Evolutionary conservation across 75 land plant genomes (phyloP).

Genomic region (Isoetes taiwanensis): DNA sequence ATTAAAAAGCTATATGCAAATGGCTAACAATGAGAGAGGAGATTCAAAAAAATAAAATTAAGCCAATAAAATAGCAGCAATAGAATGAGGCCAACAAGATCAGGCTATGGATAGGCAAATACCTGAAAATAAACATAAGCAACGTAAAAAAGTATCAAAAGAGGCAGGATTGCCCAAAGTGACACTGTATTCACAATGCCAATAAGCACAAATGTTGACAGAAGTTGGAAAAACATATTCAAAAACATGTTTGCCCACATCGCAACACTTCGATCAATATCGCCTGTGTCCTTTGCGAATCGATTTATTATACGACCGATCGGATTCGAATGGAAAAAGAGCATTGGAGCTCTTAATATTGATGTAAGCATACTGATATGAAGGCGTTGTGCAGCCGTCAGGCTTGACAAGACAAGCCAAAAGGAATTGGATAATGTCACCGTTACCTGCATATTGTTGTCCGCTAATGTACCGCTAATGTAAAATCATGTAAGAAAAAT

Average conservation of each 20-base stretch:
- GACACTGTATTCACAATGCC: slow-evolving; percentile 89
- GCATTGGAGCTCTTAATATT: slow-evolving; percentile 88
- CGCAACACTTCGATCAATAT: slow-evolving; percentile 85
- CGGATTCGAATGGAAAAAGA: slow-evolving; percentile 94
- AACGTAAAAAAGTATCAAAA: slow-evolving; percentile 68
- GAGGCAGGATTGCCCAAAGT: slow-evolving; percentile 97
- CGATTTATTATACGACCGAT: slow-evolving; percentile 89
- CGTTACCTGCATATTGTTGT: no score
- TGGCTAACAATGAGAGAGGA: no score
- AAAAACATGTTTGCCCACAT: slow-evolving; percentile 59
- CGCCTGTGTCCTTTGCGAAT: slow-evolving; percentile 90
- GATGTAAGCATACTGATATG: slow-evolving; percentile 80
- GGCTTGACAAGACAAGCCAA: slow-evolving; percentile 78
- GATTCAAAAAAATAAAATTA: not conserved
- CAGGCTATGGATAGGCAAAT: slow-evolving; percentile 3
- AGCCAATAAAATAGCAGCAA: not conserved
- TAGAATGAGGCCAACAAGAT: no score
- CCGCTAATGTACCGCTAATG: no score
- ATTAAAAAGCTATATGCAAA: no score
- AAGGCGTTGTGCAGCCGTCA: slow-evolving; percentile 63
- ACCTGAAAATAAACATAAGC: slow-evolving; percentile 89
- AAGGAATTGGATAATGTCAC: slow-evolving; percentile 69
- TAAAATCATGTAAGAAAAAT: no score
- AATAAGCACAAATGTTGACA: slow-evolving; percentile 91
- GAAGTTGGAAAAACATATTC: slow-evolving; percentile 48